Conservation (phyloP, 1,284 basidiomycete species). For the Cryptococcus depauperatus region DNA sequence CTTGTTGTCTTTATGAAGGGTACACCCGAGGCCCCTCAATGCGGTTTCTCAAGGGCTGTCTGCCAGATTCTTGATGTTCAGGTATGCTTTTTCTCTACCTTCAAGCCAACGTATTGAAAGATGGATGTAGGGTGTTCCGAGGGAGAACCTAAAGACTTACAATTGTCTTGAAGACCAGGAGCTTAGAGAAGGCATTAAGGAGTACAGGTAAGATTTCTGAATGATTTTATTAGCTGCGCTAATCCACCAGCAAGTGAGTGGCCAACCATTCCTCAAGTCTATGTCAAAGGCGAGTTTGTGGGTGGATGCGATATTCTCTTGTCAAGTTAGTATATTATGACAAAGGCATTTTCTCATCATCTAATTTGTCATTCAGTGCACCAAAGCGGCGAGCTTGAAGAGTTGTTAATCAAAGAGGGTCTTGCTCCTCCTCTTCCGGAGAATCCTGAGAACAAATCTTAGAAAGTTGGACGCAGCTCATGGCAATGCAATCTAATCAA, state of each 20-base stretch:
- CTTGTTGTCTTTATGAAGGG: constrained; percentile 94
- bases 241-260: constrained; percentile 60
- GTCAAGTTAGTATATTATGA: constrained; percentile 59
- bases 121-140: constrained; percentile 59
- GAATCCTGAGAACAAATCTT: constrained; percentile 13
- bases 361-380: constrained; percentile 68
- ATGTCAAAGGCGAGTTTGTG: constrained; percentile 88
- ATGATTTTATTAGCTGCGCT: not conserved
- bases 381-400: constrained; percentile 87
- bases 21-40: constrained; percentile 60
- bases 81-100: constrained; percentile 24
- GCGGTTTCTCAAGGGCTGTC: constrained; percentile 88
- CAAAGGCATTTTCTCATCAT: not conserved
- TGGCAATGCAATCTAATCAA: not conserved
- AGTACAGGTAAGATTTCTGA: constrained; percentile 71
- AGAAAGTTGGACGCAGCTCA: not conserved
- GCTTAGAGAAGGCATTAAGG: constrained; percentile 66
- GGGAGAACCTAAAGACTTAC: constrained; percentile 74
- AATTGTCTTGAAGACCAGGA: constrained; percentile 85
- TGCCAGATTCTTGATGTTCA: constrained; percentile 86
- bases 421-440: constrained; percentile 52
- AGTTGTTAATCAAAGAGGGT: constrained; percentile 64
- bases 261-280: constrained; percentile 96
- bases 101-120: not conserved
- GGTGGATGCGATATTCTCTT: constrained; percentile 95